These are phyloP conservation scores for Yamadazyma dushanensis DNA, from an alignment of 1,139 yeast species.

Conservation along the genomic window DNA sequence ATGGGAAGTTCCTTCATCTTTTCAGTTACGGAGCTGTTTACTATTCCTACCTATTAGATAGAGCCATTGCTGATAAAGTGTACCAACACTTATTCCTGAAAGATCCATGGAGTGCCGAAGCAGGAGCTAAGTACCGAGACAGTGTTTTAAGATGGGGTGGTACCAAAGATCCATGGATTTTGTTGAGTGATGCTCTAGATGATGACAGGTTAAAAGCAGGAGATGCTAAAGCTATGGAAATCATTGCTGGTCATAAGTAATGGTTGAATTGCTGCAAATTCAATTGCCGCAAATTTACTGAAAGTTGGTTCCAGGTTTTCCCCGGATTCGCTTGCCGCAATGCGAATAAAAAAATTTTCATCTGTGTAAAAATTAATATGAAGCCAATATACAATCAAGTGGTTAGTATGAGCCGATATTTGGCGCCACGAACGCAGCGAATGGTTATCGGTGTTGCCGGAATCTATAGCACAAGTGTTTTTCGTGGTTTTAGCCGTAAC, in stretches of 20 bases:
- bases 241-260: conserved; percentile 13
- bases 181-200: conserved; percentile 77
- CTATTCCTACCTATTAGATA: conserved; percentile 86
- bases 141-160: conserved; percentile 93
- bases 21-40: conserved; percentile 94
- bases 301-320: too few species aligned
- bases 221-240: conserved; percentile 71
- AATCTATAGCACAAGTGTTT: too few species aligned
- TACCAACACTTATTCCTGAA: conserved; percentile 71
- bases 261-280: too few species aligned
- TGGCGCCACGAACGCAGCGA: too few species aligned
- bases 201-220: conserved; percentile 62
- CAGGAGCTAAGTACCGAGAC: conserved; percentile 73
- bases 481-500: too few species aligned
- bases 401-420: too few species aligned
- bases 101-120: conserved; percentile 68
- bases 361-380: not conserved
- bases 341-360: conserved; percentile 2
- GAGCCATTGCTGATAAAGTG: conserved; percentile 87
- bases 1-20: conserved; percentile 90
- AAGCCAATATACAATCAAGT: not conserved
- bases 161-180: conserved; percentile 83
- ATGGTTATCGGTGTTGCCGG: too few species aligned
- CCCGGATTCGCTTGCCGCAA: too few species aligned
- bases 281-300: too few species aligned